Evolutionary conservation across 805 yeast species (phyloP), one percentile per base, ranked within the genome.

Genomic region (Candida pseudoglaebosa): DNA sequence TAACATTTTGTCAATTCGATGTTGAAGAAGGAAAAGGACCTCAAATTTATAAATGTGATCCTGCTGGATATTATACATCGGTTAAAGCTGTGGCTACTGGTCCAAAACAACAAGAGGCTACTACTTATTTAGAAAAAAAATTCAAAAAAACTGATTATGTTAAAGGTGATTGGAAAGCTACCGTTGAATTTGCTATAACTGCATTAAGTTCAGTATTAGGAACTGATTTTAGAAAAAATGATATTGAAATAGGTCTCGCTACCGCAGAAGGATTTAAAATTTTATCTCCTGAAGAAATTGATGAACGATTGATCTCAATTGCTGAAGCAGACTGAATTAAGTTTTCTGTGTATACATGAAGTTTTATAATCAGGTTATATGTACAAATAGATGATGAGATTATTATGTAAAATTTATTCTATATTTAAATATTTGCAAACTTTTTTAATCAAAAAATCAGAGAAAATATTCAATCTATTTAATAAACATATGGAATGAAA

Each of bases 81-180:
- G 86, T 85, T 47, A 84, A 84, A 65, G 98, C 98, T 2, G 82
- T 89, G 21, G 81, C 97, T 7, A 85, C 96, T 3, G 99, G 99
- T 3, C 97, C 97, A 39, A 93, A 91, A 65, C 97, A 90, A 68
- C 97, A 90, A 62, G 98, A 93, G 65, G 87, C 95, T 32, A 80
- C 82, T 44, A 88, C 95, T 33, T 80, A 83, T 49, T 73, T 93
- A 54, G 97, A 93, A 60, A 91, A 91, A 71, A 84, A 83, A 56
- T 84, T 81, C 63, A 93, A 93, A 72, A 70, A 66, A 51, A 78
- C 75, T 50, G 82, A 77, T 37, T 57, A 67, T 44, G 82, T 81
- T 10, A 75, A 77, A 30, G 97, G 95, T 16, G 87, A 82, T 54
- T 86, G 96, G 96, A 80, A 81, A 54, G 77, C 78, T 38, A 88